Percentiles rank a stretch among this genome's conserved stretches.
phyloP scores from a whole-genome alignment of 2,329 filamentous ascomycete species.

The Cladobotryum mycophilum region DNA sequence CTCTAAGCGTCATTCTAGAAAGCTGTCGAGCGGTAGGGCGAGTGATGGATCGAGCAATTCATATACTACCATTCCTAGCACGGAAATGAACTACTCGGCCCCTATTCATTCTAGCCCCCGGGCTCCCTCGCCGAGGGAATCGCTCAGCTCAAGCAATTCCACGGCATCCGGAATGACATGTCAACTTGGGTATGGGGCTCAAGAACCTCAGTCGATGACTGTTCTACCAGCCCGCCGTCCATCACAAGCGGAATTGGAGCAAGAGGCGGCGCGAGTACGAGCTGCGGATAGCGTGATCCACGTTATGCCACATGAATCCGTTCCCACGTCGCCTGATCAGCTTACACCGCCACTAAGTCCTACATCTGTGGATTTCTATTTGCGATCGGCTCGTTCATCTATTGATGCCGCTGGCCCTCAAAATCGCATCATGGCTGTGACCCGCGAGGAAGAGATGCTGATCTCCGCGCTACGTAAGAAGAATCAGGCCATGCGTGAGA shows the following conservation, averaged over 20 bases:
- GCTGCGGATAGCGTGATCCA: background rate
- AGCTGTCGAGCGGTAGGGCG: conserved; percentile 30
- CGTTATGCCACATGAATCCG: conserved; percentile 16
- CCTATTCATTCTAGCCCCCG: conserved; percentile 17
- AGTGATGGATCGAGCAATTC: conserved; percentile 36
- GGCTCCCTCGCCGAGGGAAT: conserved; percentile 21
- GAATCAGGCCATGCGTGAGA: conserved; percentile 47
- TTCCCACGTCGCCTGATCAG: conserved; percentile 29
- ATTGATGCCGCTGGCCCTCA: conserved; percentile 25
- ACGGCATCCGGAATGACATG: conserved; percentile 27
- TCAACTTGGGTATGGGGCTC: conserved; percentile 26
- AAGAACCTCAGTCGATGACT: conserved; percentile 36
- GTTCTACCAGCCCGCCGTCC: conserved; percentile 27
- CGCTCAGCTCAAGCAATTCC: conserved; percentile 35
- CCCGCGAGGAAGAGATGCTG: conserved; percentile 52
- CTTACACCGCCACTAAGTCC: conserved; percentile 48
- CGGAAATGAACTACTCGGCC: conserved; percentile 16
- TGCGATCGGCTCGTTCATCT: conserved; percentile 34
- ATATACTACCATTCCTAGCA: conserved; percentile 35
- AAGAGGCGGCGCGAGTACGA: conserved; percentile 13
- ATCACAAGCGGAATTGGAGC: conserved; percentile 16
- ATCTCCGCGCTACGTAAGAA: conserved; percentile 51
- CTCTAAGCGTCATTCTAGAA: conserved; percentile 12
- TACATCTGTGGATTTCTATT: conserved; percentile 43
- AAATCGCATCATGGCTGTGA: conserved; percentile 50